Percentiles rank a stretch among this genome's conserved stretches.
phyloP scores from a whole-genome alignment of 2,329 filamentous ascomycete genomes.

The Colletotrichum euphorbiae region DNA sequence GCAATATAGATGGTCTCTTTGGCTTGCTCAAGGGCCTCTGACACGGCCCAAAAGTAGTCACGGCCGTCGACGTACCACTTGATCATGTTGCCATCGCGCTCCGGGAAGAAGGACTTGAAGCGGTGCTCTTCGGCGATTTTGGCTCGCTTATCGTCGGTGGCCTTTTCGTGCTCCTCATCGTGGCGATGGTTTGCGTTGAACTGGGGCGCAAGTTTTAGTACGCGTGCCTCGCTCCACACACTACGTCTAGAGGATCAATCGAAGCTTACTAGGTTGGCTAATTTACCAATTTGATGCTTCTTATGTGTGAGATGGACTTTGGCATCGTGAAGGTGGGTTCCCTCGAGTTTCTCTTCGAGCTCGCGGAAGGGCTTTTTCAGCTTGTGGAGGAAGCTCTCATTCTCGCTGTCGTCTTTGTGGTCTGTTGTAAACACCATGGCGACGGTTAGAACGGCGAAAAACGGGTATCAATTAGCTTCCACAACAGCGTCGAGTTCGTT shows the following conservation, averaged over 20 bases:
- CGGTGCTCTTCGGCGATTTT: slow-evolving; percentile 79
- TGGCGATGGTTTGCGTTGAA: slow-evolving; percentile 92
- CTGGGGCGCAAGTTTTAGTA: slow-evolving; percentile 48
- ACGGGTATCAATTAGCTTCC: slow-evolving; percentile 14
- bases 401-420: slow-evolving; percentile 42
- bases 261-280: slow-evolving; percentile 67
- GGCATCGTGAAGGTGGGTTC: slow-evolving; percentile 65
- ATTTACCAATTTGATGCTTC: slow-evolving; percentile 75
- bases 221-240: slow-evolving; percentile 6
- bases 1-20: slow-evolving; percentile 95
- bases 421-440: slow-evolving; percentile 35
- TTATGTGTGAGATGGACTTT: slow-evolving; percentile 69
- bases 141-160: slow-evolving; percentile 82
- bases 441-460: neutral
- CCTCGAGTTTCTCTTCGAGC: slow-evolving; percentile 65
- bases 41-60: slow-evolving; percentile 96
- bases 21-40: slow-evolving; percentile 87
- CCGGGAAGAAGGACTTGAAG: slow-evolving; percentile 91
- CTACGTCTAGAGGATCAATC: neutral
- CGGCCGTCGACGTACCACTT: slow-evolving; percentile 99
- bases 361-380: slow-evolving; percentile 61
- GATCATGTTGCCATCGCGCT: slow-evolving; percentile 84
- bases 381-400: slow-evolving; percentile 56
- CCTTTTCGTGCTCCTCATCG: slow-evolving; percentile 90
- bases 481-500: slow-evolving; percentile 14